These are phyloP conservation scores for Candolleomyces eurysporus DNA, from an alignment of 768 basidiomycete genomes.

Conservation along the genomic window DNA sequence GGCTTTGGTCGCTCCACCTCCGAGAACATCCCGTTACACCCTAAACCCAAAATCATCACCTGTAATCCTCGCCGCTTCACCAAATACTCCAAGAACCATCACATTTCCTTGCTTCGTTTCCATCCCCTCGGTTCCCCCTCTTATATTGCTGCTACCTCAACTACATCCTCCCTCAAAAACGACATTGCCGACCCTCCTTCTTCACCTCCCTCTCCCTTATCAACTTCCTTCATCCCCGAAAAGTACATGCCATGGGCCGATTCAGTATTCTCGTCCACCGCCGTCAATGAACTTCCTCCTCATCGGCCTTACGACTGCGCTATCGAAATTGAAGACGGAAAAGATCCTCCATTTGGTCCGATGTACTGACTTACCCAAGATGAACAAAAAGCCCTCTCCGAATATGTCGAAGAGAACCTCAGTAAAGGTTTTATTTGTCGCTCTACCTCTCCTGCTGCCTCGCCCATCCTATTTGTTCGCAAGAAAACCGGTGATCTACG, in stretches of 20 bases:
- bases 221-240: no score
- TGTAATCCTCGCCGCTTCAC: constrained; percentile 14
- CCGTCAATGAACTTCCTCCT: constrained; percentile 3
- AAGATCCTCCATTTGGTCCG: constrained; percentile 11
- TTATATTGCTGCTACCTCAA: constrained; percentile 1
- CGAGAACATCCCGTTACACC: no score
- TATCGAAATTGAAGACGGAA: constrained; percentile 12
- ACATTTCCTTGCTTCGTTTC: no score
- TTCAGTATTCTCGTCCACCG: constrained; percentile 1
- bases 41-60: constrained; percentile 14
- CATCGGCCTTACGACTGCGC: constrained; percentile 9
- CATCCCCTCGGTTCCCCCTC: no score
- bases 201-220: background rate
- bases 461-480: constrained; percentile 31
- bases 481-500: constrained; percentile 32
- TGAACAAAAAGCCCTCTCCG: constrained; percentile 30
- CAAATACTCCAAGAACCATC: constrained; percentile 20
- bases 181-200: background rate
- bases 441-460: constrained; percentile 26
- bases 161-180: background rate
- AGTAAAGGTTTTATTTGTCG: constrained; percentile 32
- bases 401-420: constrained; percentile 33
- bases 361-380: constrained; percentile 14
- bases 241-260: constrained; percentile 3
- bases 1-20: constrained; percentile 19